These are phyloP conservation scores for Pestalotiopsis sp. DNA, from an alignment of 2,329 filamentous ascomycete species.

Conservation along the genomic window DNA sequence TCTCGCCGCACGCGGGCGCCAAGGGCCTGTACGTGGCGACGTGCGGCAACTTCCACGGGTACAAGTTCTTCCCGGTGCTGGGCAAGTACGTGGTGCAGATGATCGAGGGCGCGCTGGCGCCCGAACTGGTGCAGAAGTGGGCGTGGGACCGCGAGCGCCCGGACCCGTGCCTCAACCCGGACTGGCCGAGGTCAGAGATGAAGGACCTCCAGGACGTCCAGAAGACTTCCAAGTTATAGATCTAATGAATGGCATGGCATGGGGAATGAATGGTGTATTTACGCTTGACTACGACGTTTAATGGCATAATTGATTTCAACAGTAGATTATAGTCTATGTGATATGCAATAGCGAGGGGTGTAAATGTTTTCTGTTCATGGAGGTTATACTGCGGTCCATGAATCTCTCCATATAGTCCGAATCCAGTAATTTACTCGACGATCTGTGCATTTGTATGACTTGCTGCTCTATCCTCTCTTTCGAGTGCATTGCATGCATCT, in stretches of 20 bases:
- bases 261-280: not conserved
- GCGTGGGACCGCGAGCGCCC: constrained; percentile 64
- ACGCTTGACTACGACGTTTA: not conserved
- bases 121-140: constrained; percentile 51
- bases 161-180: constrained; percentile 52
- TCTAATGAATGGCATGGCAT: too few relatives aligned
- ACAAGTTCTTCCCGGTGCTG: constrained; percentile 68
- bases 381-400: not conserved
- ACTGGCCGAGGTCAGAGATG: constrained; percentile 62
- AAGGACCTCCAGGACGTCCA: constrained; percentile 42
- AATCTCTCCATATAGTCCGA: not conserved
- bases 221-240: constrained; percentile 1
- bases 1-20: constrained; percentile 56
- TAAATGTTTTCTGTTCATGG: not conserved
- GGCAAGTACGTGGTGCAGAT: constrained; percentile 65
- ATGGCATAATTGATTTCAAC: not conserved
- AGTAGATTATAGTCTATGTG: not conserved
- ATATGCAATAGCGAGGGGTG: not conserved
- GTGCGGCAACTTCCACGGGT: constrained; percentile 69
- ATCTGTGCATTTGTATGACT: not conserved
- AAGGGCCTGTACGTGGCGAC: constrained; percentile 63
- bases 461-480: not conserved
- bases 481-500: not conserved
- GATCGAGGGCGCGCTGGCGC: constrained; percentile 48
- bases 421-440: not conserved